These are phyloP conservation scores for Pseudogymnoascus verrucosus DNA, from an alignment of 2,329 filamentous ascomycete species.

Conservation along the genomic window DNA sequence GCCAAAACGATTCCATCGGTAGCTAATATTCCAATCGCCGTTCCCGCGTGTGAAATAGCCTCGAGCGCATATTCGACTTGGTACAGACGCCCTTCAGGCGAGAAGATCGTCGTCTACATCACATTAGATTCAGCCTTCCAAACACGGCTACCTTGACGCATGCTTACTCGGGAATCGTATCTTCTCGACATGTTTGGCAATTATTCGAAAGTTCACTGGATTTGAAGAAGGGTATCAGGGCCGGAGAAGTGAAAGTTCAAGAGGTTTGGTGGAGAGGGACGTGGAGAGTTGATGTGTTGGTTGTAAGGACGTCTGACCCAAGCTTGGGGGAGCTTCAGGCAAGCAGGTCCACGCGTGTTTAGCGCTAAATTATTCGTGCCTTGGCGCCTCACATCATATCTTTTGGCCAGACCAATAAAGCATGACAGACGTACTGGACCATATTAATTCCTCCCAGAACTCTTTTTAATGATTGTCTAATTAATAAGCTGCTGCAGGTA, in stretches of 20 bases:
- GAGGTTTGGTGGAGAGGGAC: neutral
- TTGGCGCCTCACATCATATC: slow-evolving; percentile 9
- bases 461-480: neutral
- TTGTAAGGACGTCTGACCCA: slow-evolving; percentile 1
- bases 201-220: slow-evolving; percentile 7
- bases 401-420: slow-evolving; percentile 1
- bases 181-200: slow-evolving; percentile 72
- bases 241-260: slow-evolving; percentile 9
- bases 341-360: slow-evolving; percentile 14
- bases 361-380: slow-evolving; percentile 11
- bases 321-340: slow-evolving; percentile 14
- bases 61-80: slow-evolving; percentile 99
- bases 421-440: neutral
- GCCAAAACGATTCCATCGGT: slow-evolving; percentile 98
- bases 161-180: slow-evolving; percentile 89
- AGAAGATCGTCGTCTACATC: slow-evolving; percentile 96
- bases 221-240: slow-evolving; percentile 8
- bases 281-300: slow-evolving; percentile 7
- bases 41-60: slow-evolving; percentile 96
- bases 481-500: neutral
- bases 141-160: slow-evolving; percentile 14
- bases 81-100: slow-evolving; percentile 94
- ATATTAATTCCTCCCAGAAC: neutral
- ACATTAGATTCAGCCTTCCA: slow-evolving; percentile 18
- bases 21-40: slow-evolving; percentile 90